These are phyloP conservation scores for Lachnellula occidentalis DNA, from an alignment of 2,329 filamentous ascomycete species.

Conservation along the genomic window DNA sequence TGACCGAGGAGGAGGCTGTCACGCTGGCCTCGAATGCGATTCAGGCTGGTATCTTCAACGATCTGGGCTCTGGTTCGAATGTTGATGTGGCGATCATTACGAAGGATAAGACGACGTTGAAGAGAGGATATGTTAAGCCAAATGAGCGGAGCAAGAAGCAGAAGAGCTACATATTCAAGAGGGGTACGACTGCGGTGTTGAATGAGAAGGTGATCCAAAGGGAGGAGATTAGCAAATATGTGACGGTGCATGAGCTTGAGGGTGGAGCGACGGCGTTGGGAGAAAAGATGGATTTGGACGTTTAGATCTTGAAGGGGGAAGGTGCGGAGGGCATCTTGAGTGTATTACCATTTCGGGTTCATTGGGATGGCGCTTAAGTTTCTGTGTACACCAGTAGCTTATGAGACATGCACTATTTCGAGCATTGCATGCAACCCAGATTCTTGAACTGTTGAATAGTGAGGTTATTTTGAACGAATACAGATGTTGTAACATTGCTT, in stretches of 20 bases:
- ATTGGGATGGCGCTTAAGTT: slow-evolving; percentile 8
- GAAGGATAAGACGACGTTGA: slow-evolving; percentile 85
- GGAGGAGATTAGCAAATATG: slow-evolving; percentile 89
- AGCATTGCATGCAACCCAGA: not conserved
- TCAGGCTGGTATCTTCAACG: slow-evolving; percentile 96
- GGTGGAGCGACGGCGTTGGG: slow-evolving; percentile 48
- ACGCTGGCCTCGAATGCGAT: slow-evolving; percentile 82
- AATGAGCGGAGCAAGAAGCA: slow-evolving; percentile 89
- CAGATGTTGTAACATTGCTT: not conserved
- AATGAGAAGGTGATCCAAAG: slow-evolving; percentile 95
- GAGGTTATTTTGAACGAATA: not conserved
- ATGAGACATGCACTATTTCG: not conserved
- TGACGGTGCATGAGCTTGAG: slow-evolving; percentile 79
- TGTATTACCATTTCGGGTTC: slow-evolving; percentile 8
- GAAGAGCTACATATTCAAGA: slow-evolving; percentile 84
- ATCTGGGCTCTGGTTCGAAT: slow-evolving; percentile 93
- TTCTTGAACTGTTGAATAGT: not conserved
- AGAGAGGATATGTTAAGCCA: slow-evolving; percentile 88
- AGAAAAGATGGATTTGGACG: slow-evolving; percentile 65
- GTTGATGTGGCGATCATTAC: slow-evolving; percentile 97
- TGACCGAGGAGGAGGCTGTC: slow-evolving; percentile 77
- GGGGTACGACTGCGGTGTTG: slow-evolving; percentile 90
- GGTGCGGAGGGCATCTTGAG: slow-evolving; percentile 1
- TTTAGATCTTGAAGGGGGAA: slow-evolving; percentile 33
- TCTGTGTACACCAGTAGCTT: slow-evolving; percentile 5